These are phyloP conservation scores for Phylloporus arenicola DNA, from an alignment of 768 basidiomycete genomes.

Conservation along the genomic window DNA sequence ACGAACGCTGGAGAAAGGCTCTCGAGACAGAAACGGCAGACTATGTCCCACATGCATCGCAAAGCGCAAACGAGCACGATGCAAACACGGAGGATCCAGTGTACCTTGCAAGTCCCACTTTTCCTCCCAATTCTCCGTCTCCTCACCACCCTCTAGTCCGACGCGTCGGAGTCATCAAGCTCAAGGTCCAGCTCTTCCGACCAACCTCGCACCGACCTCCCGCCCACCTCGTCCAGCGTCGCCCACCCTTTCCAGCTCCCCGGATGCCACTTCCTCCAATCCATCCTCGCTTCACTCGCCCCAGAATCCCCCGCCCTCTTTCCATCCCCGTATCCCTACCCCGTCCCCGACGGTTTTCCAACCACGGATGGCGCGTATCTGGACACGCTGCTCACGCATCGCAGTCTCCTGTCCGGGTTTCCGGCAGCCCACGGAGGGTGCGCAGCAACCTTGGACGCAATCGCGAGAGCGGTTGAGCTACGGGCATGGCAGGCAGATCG, in stretches of 20 bases:
- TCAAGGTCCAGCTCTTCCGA: constrained; percentile 38
- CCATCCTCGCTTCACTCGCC: constrained; percentile 53
- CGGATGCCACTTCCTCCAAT: constrained; percentile 61
- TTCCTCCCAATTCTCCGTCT: neutral
- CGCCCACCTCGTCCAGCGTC: constrained; percentile 13
- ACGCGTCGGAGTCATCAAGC: constrained; percentile 42
- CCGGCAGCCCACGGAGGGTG: constrained; percentile 62
- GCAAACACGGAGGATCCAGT: constrained; percentile 42
- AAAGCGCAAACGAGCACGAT: constrained; percentile 37
- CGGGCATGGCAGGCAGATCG: constrained; percentile 67
- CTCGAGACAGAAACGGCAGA: constrained; percentile 15
- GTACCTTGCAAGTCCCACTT: constrained; percentile 33
- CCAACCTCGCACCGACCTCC: constrained; percentile 11
- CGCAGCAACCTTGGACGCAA: constrained; percentile 57
- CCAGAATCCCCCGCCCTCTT: constrained; percentile 33
- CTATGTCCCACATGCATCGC: constrained; percentile 26
- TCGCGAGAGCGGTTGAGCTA: constrained; percentile 58
- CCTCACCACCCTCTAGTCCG: constrained; percentile 31
- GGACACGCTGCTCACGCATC: constrained; percentile 74
- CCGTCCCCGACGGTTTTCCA: constrained; percentile 28
- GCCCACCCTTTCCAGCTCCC: constrained; percentile 19
- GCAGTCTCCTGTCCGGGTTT: constrained; percentile 57
- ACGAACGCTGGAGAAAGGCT: constrained; percentile 31
- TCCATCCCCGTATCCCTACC: constrained; percentile 30
- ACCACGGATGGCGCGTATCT: constrained; percentile 74